Conservation (phyloP, 371 early-diverging fungal species). For the Mucor velutinosus region DNA sequence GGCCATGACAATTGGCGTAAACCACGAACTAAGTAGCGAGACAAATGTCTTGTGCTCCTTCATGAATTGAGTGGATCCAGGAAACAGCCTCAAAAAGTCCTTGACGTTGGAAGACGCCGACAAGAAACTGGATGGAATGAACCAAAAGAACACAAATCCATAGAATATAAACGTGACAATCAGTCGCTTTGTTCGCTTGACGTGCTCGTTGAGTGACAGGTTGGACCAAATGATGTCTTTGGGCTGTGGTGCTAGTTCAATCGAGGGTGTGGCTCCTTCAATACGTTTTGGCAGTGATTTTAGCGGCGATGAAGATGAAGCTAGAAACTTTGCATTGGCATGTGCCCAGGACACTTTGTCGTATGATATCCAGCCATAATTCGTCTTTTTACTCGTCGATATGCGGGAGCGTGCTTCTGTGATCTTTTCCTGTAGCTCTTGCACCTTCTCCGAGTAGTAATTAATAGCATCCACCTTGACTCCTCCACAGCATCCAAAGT, state of each 20-base stretch:
- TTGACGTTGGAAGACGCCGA: slow-evolving; percentile 64
- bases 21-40: slow-evolving; percentile 64
- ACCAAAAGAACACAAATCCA: slow-evolving; percentile 67
- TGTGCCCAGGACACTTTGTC: slow-evolving; percentile 66
- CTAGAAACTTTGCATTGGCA: slow-evolving; percentile 47
- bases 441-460: slow-evolving; percentile 66
- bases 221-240: slow-evolving; percentile 85
- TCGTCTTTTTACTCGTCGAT: slow-evolving; percentile 57
- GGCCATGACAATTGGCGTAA: slow-evolving; percentile 75
- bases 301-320: slow-evolving; percentile 18
- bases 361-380: slow-evolving; percentile 79
- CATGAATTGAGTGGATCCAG: slow-evolving; percentile 55
- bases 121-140: slow-evolving; percentile 66
- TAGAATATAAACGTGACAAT: slow-evolving; percentile 59
- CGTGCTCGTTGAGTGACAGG: slow-evolving; percentile 58
- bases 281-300: slow-evolving; percentile 8
- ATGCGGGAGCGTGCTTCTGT: slow-evolving; percentile 53
- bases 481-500: slow-evolving; percentile 54
- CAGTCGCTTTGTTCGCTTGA: slow-evolving; percentile 61
- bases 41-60: slow-evolving; percentile 49
- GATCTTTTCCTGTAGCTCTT: slow-evolving; percentile 66
- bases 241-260: slow-evolving; percentile 71
- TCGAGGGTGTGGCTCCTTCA: slow-evolving; percentile 3
- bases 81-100: slow-evolving; percentile 55
- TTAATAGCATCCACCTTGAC: slow-evolving; percentile 76